A percentile compares a stretch with the other conserved stretches of the same genome.
Conservation (phyloP, 1,284 basidiomycete genomes). For the Anthracocystis walkeri region DNA sequence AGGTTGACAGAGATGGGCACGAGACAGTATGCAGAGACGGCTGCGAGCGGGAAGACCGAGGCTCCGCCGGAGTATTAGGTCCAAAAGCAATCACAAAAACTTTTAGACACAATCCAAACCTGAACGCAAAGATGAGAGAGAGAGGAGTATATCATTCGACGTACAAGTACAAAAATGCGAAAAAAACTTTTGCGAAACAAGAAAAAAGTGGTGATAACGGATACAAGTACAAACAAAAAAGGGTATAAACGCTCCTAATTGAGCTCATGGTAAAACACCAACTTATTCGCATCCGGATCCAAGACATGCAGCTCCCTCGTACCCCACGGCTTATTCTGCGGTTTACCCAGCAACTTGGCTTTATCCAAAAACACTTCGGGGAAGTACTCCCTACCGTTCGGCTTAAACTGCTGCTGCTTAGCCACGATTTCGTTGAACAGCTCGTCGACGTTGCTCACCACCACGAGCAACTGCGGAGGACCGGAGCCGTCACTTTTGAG, state of each 20-base stretch:
- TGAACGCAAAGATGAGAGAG: not conserved
- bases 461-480: conserved; percentile 44
- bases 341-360: conserved; percentile 47
- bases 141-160: not conserved
- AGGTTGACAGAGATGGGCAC: conserved; percentile 67
- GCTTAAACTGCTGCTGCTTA: conserved; percentile 46
- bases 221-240: conserved; percentile 6
- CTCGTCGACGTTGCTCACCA: conserved; percentile 50
- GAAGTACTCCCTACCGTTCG: conserved; percentile 54
- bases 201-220: not conserved
- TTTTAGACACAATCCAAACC: not conserved
- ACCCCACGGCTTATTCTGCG: conserved; percentile 58
- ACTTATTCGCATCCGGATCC: conserved; percentile 60
- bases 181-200: not conserved
- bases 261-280: conserved; percentile 53
- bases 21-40: conserved; percentile 57
- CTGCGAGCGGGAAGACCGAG: conserved; percentile 14
- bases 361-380: conserved; percentile 46
- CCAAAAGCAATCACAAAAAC: not conserved
- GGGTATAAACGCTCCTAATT: conserved; percentile 8
- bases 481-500: conserved; percentile 45
- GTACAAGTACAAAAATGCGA: conserved; percentile 15
- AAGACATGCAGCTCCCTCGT: conserved; percentile 52
- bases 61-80: conserved; percentile 39
- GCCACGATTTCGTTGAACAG: conserved; percentile 41